A percentile compares a stretch with the other conserved stretches of the same genome.
These are phyloP conservation scores for Phytophthora fragariaefolia DNA, from an alignment of 352 stramenopile genomes.

Conservation along the genomic window DNA sequence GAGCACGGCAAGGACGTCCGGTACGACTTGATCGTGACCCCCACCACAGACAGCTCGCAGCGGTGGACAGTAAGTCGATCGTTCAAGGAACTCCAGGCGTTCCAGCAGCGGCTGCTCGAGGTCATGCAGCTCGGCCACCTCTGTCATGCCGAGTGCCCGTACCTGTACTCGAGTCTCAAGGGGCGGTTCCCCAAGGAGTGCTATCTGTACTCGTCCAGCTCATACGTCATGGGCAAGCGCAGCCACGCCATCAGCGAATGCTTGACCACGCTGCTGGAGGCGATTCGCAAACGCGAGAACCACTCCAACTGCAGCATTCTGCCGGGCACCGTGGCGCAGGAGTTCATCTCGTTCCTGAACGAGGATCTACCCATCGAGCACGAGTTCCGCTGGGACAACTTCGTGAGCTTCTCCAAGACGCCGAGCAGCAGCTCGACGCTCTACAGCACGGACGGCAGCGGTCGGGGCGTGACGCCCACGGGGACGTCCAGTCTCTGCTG, in stretches of 20 bases:
- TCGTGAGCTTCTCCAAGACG: slow-evolving; percentile 45
- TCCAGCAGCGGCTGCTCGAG: slow-evolving; percentile 41
- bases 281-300: slow-evolving; percentile 49
- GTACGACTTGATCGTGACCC: slow-evolving; percentile 55
- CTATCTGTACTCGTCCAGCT: slow-evolving; percentile 53
- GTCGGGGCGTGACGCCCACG: slow-evolving; percentile 30
- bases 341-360: slow-evolving; percentile 71
- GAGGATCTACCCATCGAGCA: slow-evolving; percentile 69
- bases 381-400: slow-evolving; percentile 61
- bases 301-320: slow-evolving; percentile 55
- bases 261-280: slow-evolving; percentile 45
- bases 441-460: slow-evolving; percentile 34
- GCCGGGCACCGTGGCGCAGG: slow-evolving; percentile 50
- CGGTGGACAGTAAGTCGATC: slow-evolving; percentile 50
- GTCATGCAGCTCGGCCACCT: slow-evolving; percentile 64
- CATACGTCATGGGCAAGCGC: slow-evolving; percentile 41
- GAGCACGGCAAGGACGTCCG: slow-evolving; percentile 45
- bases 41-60: slow-evolving; percentile 38
- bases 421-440: slow-evolving; percentile 42
- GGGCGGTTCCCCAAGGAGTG: slow-evolving; percentile 68
- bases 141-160: slow-evolving; percentile 57
- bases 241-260: slow-evolving; percentile 43
- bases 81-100: slow-evolving; percentile 55
- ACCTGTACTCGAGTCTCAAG: slow-evolving; percentile 70
- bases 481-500: slow-evolving; percentile 16